Conservation (phyloP, 352 stramenopile genomes). For the Phytopythium litorale region DNA sequence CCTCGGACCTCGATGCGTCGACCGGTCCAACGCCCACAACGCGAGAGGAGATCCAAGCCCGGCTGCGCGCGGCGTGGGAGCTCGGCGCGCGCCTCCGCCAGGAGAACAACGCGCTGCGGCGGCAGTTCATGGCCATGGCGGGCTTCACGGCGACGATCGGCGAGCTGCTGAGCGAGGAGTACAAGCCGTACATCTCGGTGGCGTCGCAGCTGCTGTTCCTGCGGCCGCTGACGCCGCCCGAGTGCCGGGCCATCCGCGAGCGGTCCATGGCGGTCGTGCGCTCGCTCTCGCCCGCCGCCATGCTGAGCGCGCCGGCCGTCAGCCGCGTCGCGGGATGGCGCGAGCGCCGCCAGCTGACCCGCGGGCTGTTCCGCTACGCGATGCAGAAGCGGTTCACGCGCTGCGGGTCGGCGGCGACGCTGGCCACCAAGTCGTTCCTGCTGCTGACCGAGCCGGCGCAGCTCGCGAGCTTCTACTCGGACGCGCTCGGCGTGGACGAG, state of each 20-base stretch:
- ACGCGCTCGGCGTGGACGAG: slow-evolving; percentile 14
- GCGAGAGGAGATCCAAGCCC: background rate
- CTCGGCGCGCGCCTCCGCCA: background rate
- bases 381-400: slow-evolving; percentile 2
- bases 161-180: slow-evolving; percentile 2
- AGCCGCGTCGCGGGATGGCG: slow-evolving; percentile 5
- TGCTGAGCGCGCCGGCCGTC: background rate
- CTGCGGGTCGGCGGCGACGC: background rate
- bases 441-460: slow-evolving; percentile 12
- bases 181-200: background rate
- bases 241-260: slow-evolving; percentile 3
- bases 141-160: background rate
- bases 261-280: background rate
- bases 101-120: slow-evolving; percentile 5
- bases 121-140: background rate
- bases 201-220: slow-evolving; percentile 1
- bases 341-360: background rate
- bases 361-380: slow-evolving; percentile 1
- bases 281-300: background rate
- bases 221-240: background rate
- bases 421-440: background rate
- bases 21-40: background rate
- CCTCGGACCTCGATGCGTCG: background rate
- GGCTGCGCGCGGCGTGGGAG: background rate
- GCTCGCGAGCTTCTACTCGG: slow-evolving; percentile 17